Evolutionary conservation across 331 rosid genomes (phyloP).

Genomic region (Ulmus americana): DNA sequence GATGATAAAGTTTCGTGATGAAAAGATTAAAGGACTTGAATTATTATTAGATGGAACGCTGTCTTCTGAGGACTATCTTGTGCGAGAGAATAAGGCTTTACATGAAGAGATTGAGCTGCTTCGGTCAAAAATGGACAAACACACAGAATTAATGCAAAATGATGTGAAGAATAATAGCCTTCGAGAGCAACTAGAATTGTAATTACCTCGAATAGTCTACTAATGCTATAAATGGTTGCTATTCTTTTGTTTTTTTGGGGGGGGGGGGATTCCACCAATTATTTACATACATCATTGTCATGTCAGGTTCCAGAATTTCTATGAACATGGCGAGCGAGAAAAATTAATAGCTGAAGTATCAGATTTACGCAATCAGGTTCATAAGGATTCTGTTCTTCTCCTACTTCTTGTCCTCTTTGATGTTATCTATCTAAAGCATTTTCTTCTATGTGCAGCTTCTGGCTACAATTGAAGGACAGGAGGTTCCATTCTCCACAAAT

Average conservation of each 20-base stretch:
- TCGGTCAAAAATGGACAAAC: constrained; percentile 45
- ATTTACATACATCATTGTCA: constrained; percentile 29
- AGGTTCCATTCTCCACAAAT: constrained; percentile 28
- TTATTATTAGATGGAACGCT: constrained; percentile 50
- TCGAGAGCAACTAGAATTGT: constrained; percentile 52
- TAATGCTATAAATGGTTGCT: constrained; percentile 14
- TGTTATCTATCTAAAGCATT: constrained; percentile 24
- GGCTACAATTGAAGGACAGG: constrained; percentile 40
- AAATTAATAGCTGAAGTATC: constrained; percentile 61
- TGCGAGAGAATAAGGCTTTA: constrained; percentile 67
- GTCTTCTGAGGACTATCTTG: constrained; percentile 62
- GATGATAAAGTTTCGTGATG: constrained; percentile 54
- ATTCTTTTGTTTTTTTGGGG: constrained; percentile 9
- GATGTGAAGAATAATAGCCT: constrained; percentile 61
- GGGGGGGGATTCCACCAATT: constrained; percentile 20
- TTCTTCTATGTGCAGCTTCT: constrained; percentile 46
- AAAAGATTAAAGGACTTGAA: constrained; percentile 73
- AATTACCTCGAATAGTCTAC: constrained; percentile 27
- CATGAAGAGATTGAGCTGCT: constrained; percentile 53
- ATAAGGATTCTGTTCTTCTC: constrained; percentile 6
- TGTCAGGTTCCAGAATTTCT: constrained; percentile 59
- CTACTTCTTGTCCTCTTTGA: constrained; percentile 15
- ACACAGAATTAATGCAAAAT: constrained; percentile 46
- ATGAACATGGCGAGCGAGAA: constrained; percentile 77
- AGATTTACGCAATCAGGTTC: constrained; percentile 74